These are phyloP conservation scores for Talaromyces pinophilus DNA, from an alignment of 2,329 filamentous ascomycete genomes.

Conservation along the genomic window DNA sequence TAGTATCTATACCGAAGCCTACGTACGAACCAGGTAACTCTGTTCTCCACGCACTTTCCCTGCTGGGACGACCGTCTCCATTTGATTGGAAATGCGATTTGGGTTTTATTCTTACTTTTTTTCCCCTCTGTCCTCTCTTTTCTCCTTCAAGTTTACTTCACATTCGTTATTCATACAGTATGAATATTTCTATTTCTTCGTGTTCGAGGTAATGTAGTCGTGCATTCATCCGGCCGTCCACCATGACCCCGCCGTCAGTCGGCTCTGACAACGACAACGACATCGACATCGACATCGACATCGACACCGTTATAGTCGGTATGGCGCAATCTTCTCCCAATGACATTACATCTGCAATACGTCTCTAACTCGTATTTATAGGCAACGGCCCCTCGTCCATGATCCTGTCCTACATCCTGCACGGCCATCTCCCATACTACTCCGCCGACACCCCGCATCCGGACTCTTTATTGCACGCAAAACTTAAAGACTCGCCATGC, in stretches of 20 bases:
- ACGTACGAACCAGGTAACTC: not conserved
- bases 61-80: not conserved
- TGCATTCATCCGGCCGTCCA: constrained; percentile 27
- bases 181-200: not conserved
- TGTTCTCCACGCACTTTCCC: not conserved
- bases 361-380: constrained; percentile 29
- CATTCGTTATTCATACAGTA: not conserved
- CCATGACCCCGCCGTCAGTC: constrained; percentile 28
- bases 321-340: constrained; percentile 28
- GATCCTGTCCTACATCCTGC: constrained; percentile 63
- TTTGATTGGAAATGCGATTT: not conserved
- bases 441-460: constrained; percentile 54
- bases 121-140: not conserved
- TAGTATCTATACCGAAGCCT: not conserved
- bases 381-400: constrained; percentile 64
- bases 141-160: not conserved
- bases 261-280: constrained; percentile 29
- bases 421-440: constrained; percentile 62
- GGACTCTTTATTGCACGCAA: constrained; percentile 58
- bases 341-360: not conserved
- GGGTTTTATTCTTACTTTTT: not conserved
- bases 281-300: constrained; percentile 31
- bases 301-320: constrained; percentile 49
- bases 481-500: constrained; percentile 50
- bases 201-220: not conserved